Evolutionary conservation across 345 rosid genomes (phyloP), one percentile per base, ranked within the genome.

Genomic region (Arabidopsis suecica): DNA sequence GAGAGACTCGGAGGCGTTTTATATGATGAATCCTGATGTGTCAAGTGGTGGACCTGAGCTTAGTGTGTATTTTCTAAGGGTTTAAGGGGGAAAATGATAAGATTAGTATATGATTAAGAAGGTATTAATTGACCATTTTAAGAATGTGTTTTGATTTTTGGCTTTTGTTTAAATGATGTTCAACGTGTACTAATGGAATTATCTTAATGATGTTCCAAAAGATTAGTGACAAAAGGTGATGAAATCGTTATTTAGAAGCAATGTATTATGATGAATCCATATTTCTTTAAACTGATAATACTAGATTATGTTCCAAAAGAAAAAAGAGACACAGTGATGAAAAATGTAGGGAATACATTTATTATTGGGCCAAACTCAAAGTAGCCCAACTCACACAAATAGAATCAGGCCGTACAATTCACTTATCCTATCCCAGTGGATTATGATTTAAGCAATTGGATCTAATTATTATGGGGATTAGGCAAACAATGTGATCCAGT

Each of bases 1-100:
- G 4, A 88, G 80, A 76, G 94, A 93, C 68, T 93, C 98, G 3
- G 97, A 94, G 63, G 96, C 98, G 5, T 94, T 91, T 71, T 89
- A 94, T 79, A 94, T 94, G 98, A 81, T 94, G 90, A 94, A 85
- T 80, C 98, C 95, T 33, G 80, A 70, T 47, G 76, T 70, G 70
- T 57, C 75, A 2, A 56, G 13, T 56, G 91, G 91, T 13, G 96
- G 98, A n/a, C 97, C 97, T 48, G 97, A 94, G 75, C 97, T 94
- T 33, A 89, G 97, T 81, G 75, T 94, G 30, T 94, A 86, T 79
- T 68, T 91, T 83, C 86, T 90, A 40, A 90, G 97, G 83, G 61
- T 51, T 30, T 72, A 62, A 51, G 12, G 2, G n/a, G 1, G 28
- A 16, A 2, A 14, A 14, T 10, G 14, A 55, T 28, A 9, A 14